Percentiles rank a stretch among this genome's conserved stretches.
Conservation (phyloP, 1,284 basidiomycete species). For the Marasmius sp. region DNA sequence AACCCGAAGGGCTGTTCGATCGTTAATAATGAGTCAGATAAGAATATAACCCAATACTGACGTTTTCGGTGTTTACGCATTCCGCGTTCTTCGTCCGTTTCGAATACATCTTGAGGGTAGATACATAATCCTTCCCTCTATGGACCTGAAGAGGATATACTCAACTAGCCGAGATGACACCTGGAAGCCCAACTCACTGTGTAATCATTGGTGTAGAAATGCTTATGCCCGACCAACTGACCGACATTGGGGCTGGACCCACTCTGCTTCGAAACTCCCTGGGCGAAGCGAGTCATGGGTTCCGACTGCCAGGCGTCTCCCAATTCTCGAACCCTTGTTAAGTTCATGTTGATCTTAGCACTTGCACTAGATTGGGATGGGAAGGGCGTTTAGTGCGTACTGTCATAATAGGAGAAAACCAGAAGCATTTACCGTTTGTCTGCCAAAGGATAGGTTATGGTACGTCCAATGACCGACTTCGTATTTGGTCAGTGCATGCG, state of each 20-base stretch:
- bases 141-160: conserved; percentile 43
- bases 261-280: conserved; percentile 29
- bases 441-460: conserved; percentile 60
- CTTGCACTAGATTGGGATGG: conserved; percentile 17
- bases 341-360: conserved; percentile 55
- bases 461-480: conserved; percentile 59
- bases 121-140: conserved; percentile 56
- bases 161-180: background rate
- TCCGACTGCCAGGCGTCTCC: conserved; percentile 51
- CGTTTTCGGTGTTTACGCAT: conserved; percentile 64
- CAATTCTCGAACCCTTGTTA: conserved; percentile 50
- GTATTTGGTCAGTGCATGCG: background rate
- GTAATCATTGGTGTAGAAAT: conserved; percentile 70
- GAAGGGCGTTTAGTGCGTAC: background rate
- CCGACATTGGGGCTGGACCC: conserved; percentile 54
- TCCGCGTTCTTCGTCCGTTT: conserved; percentile 62
- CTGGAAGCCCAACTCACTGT: conserved; percentile 42
- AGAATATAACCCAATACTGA: conserved; percentile 17
- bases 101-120: conserved; percentile 67
- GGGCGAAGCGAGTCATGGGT: conserved; percentile 40
- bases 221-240: conserved; percentile 55
- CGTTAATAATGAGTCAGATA: background rate
- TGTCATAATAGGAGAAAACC: no score
- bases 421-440: conserved; percentile 50
- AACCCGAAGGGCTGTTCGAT: conserved; percentile 54